Evolutionary conservation across 441 rosid species (phyloP).

Genomic region (Bruguiera hainesii): DNA sequence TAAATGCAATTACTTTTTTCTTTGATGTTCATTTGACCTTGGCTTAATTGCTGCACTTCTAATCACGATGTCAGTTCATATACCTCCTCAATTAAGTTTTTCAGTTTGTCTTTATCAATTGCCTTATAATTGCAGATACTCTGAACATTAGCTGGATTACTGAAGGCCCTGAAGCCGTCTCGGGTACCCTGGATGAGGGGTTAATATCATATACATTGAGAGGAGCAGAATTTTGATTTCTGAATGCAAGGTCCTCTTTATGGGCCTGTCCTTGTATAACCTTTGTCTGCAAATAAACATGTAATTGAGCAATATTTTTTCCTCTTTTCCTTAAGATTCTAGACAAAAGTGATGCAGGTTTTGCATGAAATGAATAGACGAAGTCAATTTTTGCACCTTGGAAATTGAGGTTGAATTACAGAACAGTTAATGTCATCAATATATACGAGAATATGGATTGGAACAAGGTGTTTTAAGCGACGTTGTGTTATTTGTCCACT

Average conservation of each 20-base stretch:
- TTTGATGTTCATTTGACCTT: not conserved
- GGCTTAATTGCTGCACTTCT: not conserved
- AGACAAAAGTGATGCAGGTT: no score
- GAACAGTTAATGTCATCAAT: no score
- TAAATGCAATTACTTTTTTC: no score
- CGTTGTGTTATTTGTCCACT: no score
- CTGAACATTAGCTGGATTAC: not conserved
- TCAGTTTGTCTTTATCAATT: not conserved
- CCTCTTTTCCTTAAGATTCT: not conserved
- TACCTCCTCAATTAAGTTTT: not conserved
- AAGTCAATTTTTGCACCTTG: no score
- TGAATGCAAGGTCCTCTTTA: not conserved
- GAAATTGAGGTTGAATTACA: no score
- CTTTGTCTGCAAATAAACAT: constrained; percentile 10
- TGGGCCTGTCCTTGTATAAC: constrained; percentile 18
- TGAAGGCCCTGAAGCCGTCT: constrained; percentile 3
- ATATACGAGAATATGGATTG: no score
- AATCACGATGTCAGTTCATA: not conserved
- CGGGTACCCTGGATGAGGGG: constrained; percentile 5
- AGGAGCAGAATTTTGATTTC: constrained; percentile 20
- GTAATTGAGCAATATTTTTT: constrained; percentile 18
- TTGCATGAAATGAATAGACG: no score
- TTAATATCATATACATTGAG: constrained; percentile 6
- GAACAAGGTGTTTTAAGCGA: no score
- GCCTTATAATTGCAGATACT: constrained; percentile 12